Conservation (phyloP, 805 yeast species). For the Candida verbasci region DNA sequence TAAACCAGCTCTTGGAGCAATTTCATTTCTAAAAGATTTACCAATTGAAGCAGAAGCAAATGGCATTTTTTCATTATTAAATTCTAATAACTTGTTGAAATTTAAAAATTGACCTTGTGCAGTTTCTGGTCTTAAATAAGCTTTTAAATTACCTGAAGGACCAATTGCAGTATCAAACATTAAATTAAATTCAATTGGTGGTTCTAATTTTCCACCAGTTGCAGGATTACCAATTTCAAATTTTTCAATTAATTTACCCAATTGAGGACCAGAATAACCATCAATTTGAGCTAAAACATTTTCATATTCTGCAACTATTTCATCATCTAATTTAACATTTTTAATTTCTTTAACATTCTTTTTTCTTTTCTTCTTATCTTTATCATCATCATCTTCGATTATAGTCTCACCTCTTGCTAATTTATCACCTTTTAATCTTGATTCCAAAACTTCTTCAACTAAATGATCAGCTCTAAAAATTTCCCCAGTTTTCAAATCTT, state of each 20-base stretch:
- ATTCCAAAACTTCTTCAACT: constrained; percentile 95
- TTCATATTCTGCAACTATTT: constrained; percentile 75
- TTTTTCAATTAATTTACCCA: constrained; percentile 83
- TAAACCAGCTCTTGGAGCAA: constrained; percentile 96
- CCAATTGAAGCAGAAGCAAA: constrained; percentile 99
- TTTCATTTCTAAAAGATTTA: constrained; percentile 97
- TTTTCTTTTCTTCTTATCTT: constrained; percentile 65
- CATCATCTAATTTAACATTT: constrained; percentile 81
- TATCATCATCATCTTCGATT: constrained; percentile 52
- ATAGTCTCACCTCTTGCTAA: constrained; percentile 83
- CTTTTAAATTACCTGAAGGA: constrained; percentile 94
- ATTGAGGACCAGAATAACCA: constrained; percentile 87
- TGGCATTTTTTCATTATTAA: constrained; percentile 95
- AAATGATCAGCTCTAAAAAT: constrained; percentile 98
- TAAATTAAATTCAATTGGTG: constrained; percentile 92
- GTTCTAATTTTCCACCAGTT: constrained; percentile 79
- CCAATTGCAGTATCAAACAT: constrained; percentile 99
- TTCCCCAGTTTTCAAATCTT: constrained; percentile 93
- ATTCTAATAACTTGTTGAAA: constrained; percentile 88
- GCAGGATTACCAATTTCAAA: constrained; percentile 88
- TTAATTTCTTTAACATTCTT: constrained; percentile 95
- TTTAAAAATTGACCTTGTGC: constrained; percentile 99
- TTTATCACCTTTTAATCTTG: constrained; percentile 94
- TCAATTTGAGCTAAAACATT: constrained; percentile 87
- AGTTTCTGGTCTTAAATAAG: constrained; percentile 96